Conservation (phyloP, 1,139 yeast genomes). For the Geotrichum restrictum region DNA sequence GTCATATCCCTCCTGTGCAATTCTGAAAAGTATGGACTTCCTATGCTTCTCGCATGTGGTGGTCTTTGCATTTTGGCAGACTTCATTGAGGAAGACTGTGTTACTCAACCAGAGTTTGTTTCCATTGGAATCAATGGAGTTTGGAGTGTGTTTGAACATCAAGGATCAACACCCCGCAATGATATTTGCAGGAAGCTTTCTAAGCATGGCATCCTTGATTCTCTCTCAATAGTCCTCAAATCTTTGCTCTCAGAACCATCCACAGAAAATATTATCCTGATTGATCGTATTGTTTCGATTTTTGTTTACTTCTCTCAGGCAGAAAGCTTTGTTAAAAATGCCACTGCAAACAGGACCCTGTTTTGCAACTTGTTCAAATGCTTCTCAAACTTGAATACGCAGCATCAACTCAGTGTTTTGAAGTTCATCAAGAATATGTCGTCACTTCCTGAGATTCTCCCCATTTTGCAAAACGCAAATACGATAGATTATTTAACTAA, state of each 20-base stretch:
- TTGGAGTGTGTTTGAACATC: slow-evolving; percentile 46
- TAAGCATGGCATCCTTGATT: slow-evolving; percentile 48
- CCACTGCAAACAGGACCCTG: slow-evolving; percentile 27
- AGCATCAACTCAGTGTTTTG: slow-evolving; percentile 29
- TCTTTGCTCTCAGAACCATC: slow-evolving; percentile 4
- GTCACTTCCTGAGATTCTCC: slow-evolving; percentile 30
- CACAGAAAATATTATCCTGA: slow-evolving; percentile 13
- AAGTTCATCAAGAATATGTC: slow-evolving; percentile 37
- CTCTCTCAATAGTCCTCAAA: slow-evolving; percentile 47
- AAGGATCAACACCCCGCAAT: slow-evolving; percentile 44
- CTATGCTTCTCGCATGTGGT: slow-evolving; percentile 55
- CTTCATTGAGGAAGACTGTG: slow-evolving; percentile 55
- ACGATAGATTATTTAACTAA: slow-evolving; percentile 34
- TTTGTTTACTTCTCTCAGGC: slow-evolving; percentile 37
- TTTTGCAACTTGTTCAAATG: slow-evolving; percentile 28
- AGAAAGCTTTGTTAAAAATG: slow-evolving; percentile 35
- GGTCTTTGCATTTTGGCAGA: slow-evolving; percentile 51
- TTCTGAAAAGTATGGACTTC: slow-evolving; percentile 43
- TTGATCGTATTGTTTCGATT: slow-evolving; percentile 30
- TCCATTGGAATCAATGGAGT: slow-evolving; percentile 46
- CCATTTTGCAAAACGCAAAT: slow-evolving; percentile 32
- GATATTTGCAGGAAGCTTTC: slow-evolving; percentile 55
- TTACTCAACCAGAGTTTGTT: slow-evolving; percentile 46
- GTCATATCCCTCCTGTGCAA: slow-evolving; percentile 43
- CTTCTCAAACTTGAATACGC: slow-evolving; percentile 23